Evolutionary conservation across 108 stramenopile species (phyloP), one percentile per base, ranked within the genome.

Genomic region (Aurantiochytrium sp.): DNA sequence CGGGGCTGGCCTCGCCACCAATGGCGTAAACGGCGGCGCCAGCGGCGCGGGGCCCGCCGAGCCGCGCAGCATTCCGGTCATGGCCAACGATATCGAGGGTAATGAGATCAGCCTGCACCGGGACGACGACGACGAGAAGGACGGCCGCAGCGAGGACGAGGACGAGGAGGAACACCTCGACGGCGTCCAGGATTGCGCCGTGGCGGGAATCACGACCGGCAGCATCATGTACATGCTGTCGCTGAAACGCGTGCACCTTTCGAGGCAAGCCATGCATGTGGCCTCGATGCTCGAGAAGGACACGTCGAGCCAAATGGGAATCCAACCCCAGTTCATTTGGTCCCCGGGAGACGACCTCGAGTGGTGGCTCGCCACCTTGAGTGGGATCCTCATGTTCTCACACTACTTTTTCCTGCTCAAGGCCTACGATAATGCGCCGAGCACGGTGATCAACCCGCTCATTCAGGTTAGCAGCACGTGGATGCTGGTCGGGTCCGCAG

Each of bases 351-450:
- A 81, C 73, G 73, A 81, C 73, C n/a, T 81, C 42, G 73, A 81
- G 73, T 81, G 73, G 73, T 81, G 73, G 73, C 17, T 81, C 21
- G 73, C 73, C 21, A 81, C 73, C 4, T n/a, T 81, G n/a, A 81
- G 73, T 42, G 73, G 73, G 6, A 48, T 48, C 30, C 73, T 81
- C 45, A 81, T 81, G 73, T 81, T 81, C 73, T 48, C 45, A 5
- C 73, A 81, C 73, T 81, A 81, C 45, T 48, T 81, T 48, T 81
- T 27, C 73, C 39, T 81, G n/a, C 73, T 81, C 24, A 41, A 48
- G 73, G 73, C 73, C 36, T 81, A 48, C 30, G 73, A 81, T 48
- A 81, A 81, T n/a, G 73, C 73, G n/a, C 73, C 73, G 12, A 81
- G 73, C 45, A 81, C 73, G n/a, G 73, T 81, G 6, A 81, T 81